A percentile compares a stretch with the other conserved stretches of the same genome.
Conservation (phyloP, 495 filamentous ascomycete genomes). For the Gamarada debralockiae region DNA sequence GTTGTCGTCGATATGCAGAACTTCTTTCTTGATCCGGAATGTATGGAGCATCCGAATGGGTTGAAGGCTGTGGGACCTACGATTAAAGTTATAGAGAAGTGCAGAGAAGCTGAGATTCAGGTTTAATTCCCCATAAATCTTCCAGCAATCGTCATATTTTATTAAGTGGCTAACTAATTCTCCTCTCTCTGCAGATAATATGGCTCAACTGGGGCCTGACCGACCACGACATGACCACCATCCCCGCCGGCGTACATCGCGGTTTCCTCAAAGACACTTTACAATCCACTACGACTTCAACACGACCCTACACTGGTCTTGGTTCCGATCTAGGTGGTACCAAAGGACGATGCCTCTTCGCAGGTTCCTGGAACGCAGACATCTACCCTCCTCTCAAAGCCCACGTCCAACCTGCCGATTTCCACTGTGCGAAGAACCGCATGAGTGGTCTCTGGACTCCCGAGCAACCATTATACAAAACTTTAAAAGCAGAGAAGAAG, state of each 20-base stretch:
- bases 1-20: constrained; percentile 62
- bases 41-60: constrained; percentile 32
- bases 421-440: constrained; percentile 53
- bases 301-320: constrained; percentile 34
- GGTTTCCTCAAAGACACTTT: constrained; percentile 41
- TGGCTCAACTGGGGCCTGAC: constrained; percentile 62
- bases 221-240: constrained; percentile 42
- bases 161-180: neutral
- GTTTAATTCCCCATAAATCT: constrained; percentile 6
- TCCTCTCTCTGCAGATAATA: constrained; percentile 32
- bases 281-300: constrained; percentile 6
- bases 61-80: constrained; percentile 31
- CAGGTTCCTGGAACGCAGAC: constrained; percentile 50
- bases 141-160: neutral
- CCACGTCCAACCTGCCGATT: constrained; percentile 31
- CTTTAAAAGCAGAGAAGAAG: constrained; percentile 30
- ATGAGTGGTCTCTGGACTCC: constrained; percentile 52
- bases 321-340: constrained; percentile 41
- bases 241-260: constrained; percentile 46
- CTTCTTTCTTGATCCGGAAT: constrained; percentile 48
- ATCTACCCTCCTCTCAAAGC: constrained; percentile 42
- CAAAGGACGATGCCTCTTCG: constrained; percentile 45
- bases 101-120: constrained; percentile 41
- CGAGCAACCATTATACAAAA: constrained; percentile 29
- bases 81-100: constrained; percentile 29